Conservation (phyloP, 441 rosid genomes). For the Sinapis alba region DNA sequence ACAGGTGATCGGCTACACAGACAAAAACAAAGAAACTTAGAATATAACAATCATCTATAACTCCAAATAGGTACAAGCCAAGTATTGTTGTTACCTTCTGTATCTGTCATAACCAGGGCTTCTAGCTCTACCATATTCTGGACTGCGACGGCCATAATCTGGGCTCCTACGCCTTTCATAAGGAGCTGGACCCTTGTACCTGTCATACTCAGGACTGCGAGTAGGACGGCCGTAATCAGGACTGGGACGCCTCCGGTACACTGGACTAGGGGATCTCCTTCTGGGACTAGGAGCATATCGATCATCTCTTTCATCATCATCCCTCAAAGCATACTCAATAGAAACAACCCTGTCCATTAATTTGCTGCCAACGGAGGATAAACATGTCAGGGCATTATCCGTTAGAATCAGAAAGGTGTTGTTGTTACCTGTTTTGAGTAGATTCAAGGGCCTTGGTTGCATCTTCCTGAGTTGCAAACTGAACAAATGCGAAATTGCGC, state of each 20-base stretch:
- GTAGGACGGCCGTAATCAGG: conserved; percentile 69
- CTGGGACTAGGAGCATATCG: conserved; percentile 54
- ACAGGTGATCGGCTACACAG: conserved; percentile 57
- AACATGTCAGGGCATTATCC: too few species aligned
- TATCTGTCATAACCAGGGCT: conserved; percentile 40
- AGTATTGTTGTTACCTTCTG: conserved; percentile 29
- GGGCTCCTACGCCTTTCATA: conserved; percentile 53
- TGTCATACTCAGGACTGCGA: conserved; percentile 53
- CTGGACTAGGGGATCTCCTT: conserved; percentile 73
- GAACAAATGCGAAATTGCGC: conserved; percentile 83
- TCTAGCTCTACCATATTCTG: conserved; percentile 33
- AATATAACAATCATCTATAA: too few species aligned
- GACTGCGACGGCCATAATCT: conserved; percentile 52
- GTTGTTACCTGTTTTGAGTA: conserved; percentile 70
- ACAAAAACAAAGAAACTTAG: not conserved
- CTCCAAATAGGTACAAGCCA: not conserved
- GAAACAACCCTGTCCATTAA: conserved; percentile 78
- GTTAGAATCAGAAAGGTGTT: too few species aligned
- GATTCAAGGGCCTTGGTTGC: conserved; percentile 79
- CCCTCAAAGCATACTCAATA: conserved; percentile 83
- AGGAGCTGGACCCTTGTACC: conserved; percentile 41
- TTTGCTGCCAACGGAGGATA: conserved; percentile 56
- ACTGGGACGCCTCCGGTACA: conserved; percentile 58
- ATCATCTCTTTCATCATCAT: conserved; percentile 74
- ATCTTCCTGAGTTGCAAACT: conserved; percentile 80